Evolutionary conservation across 495 filamentous ascomycete species (phyloP).

Genomic region (Astrocystis sublimbata): DNA sequence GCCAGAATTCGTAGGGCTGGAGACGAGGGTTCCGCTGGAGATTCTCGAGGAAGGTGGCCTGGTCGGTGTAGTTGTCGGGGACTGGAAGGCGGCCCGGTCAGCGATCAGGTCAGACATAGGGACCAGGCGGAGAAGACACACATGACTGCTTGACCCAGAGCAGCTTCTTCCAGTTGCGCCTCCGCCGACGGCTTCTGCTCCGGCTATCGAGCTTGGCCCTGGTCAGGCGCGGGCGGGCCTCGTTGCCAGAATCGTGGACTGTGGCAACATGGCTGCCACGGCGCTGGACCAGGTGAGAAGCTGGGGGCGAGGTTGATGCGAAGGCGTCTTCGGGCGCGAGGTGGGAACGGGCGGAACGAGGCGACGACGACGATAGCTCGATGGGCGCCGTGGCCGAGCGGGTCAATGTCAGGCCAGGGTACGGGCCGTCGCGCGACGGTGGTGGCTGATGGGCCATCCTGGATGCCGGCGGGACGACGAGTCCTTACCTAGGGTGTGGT

Average conservation of each 20-base stretch:
- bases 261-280: constrained; percentile 45
- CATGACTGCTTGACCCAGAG: constrained; percentile 98
- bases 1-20: constrained; percentile 97
- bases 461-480: neutral
- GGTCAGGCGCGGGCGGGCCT: constrained; percentile 49
- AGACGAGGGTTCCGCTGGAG: constrained; percentile 93
- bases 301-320: constrained; percentile 48
- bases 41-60: constrained; percentile 91
- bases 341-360: constrained; percentile 51
- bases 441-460: constrained; percentile 3
- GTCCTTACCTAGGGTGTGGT: neutral
- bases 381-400: constrained; percentile 46
- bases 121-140: constrained; percentile 40
- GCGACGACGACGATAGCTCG: constrained; percentile 33
- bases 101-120: neutral
- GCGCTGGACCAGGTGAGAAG: constrained; percentile 47
- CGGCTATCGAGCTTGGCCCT: constrained; percentile 38
- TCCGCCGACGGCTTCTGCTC: constrained; percentile 64
- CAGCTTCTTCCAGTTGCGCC: constrained; percentile 85
- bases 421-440: constrained; percentile 16
- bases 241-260: constrained; percentile 34
- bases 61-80: constrained; percentile 98
- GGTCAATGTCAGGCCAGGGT: constrained; percentile 33
- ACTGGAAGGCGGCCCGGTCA: constrained; percentile 50
- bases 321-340: constrained; percentile 57